Evolutionary conservation across 306 rosid genomes (phyloP).

Genomic region (Alnus rubra): DNA sequence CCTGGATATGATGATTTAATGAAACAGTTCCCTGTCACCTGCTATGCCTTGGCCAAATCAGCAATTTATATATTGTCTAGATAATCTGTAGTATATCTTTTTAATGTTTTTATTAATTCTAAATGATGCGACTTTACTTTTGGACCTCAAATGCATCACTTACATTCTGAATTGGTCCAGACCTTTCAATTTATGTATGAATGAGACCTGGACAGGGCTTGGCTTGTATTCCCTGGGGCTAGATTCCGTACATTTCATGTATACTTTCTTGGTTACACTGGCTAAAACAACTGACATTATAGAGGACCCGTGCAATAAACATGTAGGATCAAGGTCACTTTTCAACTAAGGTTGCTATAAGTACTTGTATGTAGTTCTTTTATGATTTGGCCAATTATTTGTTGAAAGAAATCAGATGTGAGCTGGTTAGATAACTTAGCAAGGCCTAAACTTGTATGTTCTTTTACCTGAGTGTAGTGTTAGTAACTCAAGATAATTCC

Average conservation of each 20-base stretch:
- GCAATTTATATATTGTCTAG: background rate
- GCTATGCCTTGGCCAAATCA: background rate
- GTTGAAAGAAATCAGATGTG: background rate
- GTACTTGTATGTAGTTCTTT: background rate
- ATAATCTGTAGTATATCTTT: background rate
- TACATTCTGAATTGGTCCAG: background rate
- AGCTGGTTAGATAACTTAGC: background rate
- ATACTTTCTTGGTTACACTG: background rate
- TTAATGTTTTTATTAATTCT: background rate
- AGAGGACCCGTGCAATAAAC: background rate
- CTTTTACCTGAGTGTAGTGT: background rate
- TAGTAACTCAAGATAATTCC: background rate
- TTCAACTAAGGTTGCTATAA: background rate
- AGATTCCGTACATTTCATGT: background rate
- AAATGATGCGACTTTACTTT: background rate
- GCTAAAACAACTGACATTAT: background rate
- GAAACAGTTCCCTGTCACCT: background rate
- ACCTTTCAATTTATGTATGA: background rate
- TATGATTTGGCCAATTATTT: background rate
- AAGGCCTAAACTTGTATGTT: background rate
- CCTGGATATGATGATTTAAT: conserved; percentile 12
- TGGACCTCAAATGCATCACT: background rate
- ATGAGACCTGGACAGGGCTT: conserved; percentile 1
- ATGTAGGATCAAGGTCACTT: background rate
- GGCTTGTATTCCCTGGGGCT: background rate